These are phyloP conservation scores for Sungouiozyma intestinalis DNA, from an alignment of 805 yeast genomes.

Conservation along the genomic window DNA sequence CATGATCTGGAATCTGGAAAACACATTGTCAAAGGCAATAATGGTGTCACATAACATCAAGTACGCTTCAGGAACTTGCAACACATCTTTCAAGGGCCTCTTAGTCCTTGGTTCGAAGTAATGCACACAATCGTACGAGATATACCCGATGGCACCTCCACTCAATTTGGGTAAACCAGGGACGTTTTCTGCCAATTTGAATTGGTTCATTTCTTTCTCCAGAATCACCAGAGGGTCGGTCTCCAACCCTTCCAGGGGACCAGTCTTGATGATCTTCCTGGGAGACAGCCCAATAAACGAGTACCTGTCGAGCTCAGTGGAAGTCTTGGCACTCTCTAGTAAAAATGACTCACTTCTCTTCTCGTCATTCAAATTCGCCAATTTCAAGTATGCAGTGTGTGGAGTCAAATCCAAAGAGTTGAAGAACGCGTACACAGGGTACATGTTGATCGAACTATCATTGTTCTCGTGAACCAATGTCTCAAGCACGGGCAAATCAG, in stretches of 20 bases:
- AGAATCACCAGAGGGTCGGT: conserved; percentile 71
- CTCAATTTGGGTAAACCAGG: conserved; percentile 77
- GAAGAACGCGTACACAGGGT: conserved; percentile 69
- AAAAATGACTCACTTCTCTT: conserved; percentile 61
- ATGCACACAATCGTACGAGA: conserved; percentile 92
- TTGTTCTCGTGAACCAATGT: conserved; percentile 33
- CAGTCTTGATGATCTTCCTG: conserved; percentile 71
- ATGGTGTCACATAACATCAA: conserved; percentile 86
- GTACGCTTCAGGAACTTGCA: conserved; percentile 83
- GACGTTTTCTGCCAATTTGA: conserved; percentile 54
- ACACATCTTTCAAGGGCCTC: conserved; percentile 61
- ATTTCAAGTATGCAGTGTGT: conserved; percentile 78
- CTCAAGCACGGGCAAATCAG: conserved; percentile 37
- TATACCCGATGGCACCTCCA: conserved; percentile 96
- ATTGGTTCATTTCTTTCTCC: conserved; percentile 59
- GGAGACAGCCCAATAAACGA: conserved; percentile 88
- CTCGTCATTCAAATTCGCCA: conserved; percentile 50
- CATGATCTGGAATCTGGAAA: conserved; percentile 83
- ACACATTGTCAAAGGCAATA: conserved; percentile 89
- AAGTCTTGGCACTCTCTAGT: conserved; percentile 81
- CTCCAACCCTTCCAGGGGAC: conserved; percentile 38
- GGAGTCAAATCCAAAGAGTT: conserved; percentile 77
- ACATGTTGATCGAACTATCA: conserved; percentile 45
- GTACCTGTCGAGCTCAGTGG: conserved; percentile 81
- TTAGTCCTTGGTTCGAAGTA: conserved; percentile 91